Conservation (phyloP, 257 asterid species). For the Fraxinus quadrangulata region DNA sequence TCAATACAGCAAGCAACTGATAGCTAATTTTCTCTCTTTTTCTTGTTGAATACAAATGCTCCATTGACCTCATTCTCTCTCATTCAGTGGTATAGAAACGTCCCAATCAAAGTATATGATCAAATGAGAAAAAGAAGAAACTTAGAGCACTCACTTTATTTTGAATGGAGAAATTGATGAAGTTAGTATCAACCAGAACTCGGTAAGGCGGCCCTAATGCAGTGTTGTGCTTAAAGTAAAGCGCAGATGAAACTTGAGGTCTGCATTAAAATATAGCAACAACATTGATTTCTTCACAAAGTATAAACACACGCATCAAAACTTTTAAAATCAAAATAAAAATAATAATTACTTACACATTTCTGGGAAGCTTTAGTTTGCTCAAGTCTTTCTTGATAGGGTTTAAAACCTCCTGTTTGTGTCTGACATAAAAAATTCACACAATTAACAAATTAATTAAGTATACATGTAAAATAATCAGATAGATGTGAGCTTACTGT, state of each 20-base stretch:
- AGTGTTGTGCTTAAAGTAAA: slow-evolving; percentile 80
- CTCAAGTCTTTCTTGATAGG: slow-evolving; percentile 87
- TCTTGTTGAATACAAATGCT: background rate
- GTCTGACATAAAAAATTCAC: slow-evolving; percentile 36
- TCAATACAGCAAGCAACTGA: background rate
- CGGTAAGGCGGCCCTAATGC: slow-evolving; percentile 93
- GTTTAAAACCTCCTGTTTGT: slow-evolving; percentile 79
- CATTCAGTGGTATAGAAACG: background rate
- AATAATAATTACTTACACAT: slow-evolving; percentile 54
- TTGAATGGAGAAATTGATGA: slow-evolving; percentile 94
- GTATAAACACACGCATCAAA: background rate
- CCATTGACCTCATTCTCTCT: background rate
- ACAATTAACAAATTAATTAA: background rate
- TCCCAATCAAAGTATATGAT: background rate
- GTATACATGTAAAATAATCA: slow-evolving; percentile 17
- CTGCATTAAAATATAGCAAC: slow-evolving; percentile 40
- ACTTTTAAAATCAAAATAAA: background rate
- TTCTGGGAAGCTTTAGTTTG: slow-evolving; percentile 79
- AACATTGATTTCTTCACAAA: background rate
- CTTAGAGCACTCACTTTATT: slow-evolving; percentile 63
- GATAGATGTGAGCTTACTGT: slow-evolving; percentile 41
- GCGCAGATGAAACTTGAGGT: slow-evolving; percentile 88
- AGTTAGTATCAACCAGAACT: slow-evolving; percentile 92
- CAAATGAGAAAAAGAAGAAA: background rate
- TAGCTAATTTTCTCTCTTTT: no score